Base-by-base conservation (phyloP, 2,329 filamentous ascomycete species). In the Fusarium sp. region DNA sequence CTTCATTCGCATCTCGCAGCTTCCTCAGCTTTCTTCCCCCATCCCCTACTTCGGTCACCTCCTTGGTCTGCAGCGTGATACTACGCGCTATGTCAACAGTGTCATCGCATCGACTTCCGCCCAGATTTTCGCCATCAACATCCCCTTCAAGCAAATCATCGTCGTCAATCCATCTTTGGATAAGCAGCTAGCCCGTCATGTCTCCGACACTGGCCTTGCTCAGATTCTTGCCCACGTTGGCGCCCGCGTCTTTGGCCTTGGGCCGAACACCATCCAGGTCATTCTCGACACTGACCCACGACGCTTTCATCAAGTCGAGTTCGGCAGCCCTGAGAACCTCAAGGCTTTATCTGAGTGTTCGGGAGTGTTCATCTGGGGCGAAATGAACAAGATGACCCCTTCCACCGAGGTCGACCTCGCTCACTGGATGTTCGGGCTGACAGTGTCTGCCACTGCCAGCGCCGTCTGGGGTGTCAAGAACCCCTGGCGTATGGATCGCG, bases 381-480 rank as follows among this genome's bases (percentile, higher is more conserved):
- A 71, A 3, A 56, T 78, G 31, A 44, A 57, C 18, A 60, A 53
- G 10, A 74, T 77, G 67, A 61, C 71, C 0, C 55, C 56, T 0
- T 23, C 36, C 2, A 74, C 59, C 8, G 59, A 75, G 13, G 51
- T 77, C n/a, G 34, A 64, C 1, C 64, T 77, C 23, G 76, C 73
- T 0, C 66, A 65, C 9, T 78, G 75, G 76, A 65, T 78, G 27
- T 78, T 78, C 58, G 68, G 73, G 11, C 20, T 76, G 38, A 71
- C 75, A 4, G 73, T 75, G 7, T 72, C 76, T n/a, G 74, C 75
- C n/a, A 73, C 77, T 7, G 76, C 76, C 0, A 76, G 67, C 33
- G 74, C 76, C 18, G 74, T 77, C 18, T 78, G 76, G 76, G 76
- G 76, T 4, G 65, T 69, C 3, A 56, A 71, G 33, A 78, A 78